These are phyloP conservation scores for Acidiella bohemica DNA, from an alignment of 495 filamentous ascomycete genomes.

Conservation along the genomic window DNA sequence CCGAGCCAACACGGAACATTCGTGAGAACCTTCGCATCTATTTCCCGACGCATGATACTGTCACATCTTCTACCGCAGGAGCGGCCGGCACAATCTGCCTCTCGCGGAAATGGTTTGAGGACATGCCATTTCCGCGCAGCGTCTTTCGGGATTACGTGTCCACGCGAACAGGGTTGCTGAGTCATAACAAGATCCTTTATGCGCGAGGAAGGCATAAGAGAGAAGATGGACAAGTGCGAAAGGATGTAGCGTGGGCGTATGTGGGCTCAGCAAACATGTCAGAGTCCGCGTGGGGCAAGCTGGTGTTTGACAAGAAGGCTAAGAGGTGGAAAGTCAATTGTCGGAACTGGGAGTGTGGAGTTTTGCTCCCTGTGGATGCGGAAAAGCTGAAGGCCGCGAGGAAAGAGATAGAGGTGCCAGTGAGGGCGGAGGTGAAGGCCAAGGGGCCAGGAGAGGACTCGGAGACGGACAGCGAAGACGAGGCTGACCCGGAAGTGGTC, in stretches of 20 bases:
- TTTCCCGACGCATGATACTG: slow-evolving; percentile 69
- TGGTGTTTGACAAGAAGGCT: slow-evolving; percentile 50
- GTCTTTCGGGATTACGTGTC: slow-evolving; percentile 64
- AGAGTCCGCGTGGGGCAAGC: slow-evolving; percentile 80
- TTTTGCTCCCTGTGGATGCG: slow-evolving; percentile 45
- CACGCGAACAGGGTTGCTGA: slow-evolving; percentile 50
- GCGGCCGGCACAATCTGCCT: slow-evolving; percentile 68
- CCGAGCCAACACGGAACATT: slow-evolving; percentile 33
- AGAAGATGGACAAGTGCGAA: not conserved
- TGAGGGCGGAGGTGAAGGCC: slow-evolving; percentile 1
- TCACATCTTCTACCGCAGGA: slow-evolving; percentile 47
- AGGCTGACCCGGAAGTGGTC: slow-evolving; percentile 1
- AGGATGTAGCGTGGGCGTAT: slow-evolving; percentile 55
- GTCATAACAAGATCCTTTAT: slow-evolving; percentile 81
- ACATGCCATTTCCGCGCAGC: slow-evolving; percentile 50
- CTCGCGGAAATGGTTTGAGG: slow-evolving; percentile 51
- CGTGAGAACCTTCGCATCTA: slow-evolving; percentile 53
- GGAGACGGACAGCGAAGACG: slow-evolving; percentile 16
- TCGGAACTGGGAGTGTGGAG: slow-evolving; percentile 94
- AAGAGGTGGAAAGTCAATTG: slow-evolving; percentile 62
- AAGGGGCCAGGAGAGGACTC: slow-evolving; percentile 7
- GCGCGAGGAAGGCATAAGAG: slow-evolving; percentile 38
- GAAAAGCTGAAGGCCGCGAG: slow-evolving; percentile 4
- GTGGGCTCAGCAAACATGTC: slow-evolving; percentile 87
- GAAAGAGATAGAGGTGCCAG: slow-evolving; percentile 1